Conservation (phyloP, 345 rosid species). For the Rhodomyrtus tomentosa region DNA sequence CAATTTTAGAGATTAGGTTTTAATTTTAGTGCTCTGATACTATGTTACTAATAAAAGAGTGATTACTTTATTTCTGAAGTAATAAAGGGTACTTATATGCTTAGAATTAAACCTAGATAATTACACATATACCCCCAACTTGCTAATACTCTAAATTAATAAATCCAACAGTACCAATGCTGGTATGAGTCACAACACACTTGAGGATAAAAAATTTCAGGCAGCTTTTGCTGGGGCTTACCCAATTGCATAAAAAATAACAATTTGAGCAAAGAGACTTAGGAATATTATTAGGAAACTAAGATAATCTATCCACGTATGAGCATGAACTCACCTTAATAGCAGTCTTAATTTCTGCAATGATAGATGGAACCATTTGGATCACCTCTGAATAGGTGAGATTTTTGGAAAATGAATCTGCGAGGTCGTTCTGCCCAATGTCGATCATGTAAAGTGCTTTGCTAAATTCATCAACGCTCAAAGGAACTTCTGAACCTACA, state of each 20-base stretch:
- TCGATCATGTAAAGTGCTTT: slow-evolving; percentile 77
- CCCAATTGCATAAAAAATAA: background rate
- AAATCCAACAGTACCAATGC: background rate
- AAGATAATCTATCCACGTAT: background rate
- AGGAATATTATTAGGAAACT: background rate
- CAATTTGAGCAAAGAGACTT: background rate
- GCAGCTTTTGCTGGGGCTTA: background rate
- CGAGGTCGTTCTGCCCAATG: slow-evolving; percentile 79
- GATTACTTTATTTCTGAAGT: too few species aligned
- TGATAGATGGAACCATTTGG: slow-evolving; percentile 37
- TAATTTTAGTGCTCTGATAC: too few species aligned
- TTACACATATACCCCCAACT: too few species aligned
- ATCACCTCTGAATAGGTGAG: slow-evolving; percentile 33
- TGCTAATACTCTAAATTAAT: too few species aligned
- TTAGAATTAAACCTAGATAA: too few species aligned
- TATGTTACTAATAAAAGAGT: too few species aligned
- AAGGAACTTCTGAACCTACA: slow-evolving; percentile 27
- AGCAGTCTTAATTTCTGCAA: slow-evolving; percentile 47
- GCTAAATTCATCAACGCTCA: slow-evolving; percentile 37
- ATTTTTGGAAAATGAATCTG: slow-evolving; percentile 57
- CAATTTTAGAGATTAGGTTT: too few species aligned
- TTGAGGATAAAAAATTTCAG: background rate
- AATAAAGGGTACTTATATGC: too few species aligned
- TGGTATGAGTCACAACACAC: background rate
- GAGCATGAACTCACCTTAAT: slow-evolving; percentile 30